Evolutionary conservation across 805 yeast species (phyloP).

Genomic region (Komagataella kurtzmanii): DNA sequence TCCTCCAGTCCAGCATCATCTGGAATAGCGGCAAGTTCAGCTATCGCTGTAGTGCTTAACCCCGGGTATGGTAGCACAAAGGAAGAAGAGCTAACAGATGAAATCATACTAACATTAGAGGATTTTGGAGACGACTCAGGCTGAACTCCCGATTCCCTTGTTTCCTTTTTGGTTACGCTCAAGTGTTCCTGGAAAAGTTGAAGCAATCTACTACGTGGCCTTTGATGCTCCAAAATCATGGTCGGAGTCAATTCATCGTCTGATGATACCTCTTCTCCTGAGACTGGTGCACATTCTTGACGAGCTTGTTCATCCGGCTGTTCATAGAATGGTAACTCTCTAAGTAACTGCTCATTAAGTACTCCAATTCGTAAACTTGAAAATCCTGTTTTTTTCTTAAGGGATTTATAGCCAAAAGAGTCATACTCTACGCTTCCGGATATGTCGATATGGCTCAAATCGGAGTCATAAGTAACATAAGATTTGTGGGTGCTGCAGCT

Average conservation of each 20-base stretch:
- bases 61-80: slow-evolving; percentile 29
- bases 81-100: slow-evolving; percentile 16
- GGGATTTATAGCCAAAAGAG: slow-evolving; percentile 11
- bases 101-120: not conserved
- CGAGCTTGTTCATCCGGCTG: not conserved
- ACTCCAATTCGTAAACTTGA: slow-evolving; percentile 27
- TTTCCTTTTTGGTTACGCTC: not conserved
- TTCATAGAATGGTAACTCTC: not conserved
- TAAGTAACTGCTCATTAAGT: not conserved
- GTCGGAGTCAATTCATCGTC: not conserved
- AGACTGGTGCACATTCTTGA: not conserved
- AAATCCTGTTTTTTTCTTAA: slow-evolving; percentile 36
- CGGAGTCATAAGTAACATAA: slow-evolving; percentile 49
- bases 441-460: slow-evolving; percentile 20
- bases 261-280: not conserved
- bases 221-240: not conserved
- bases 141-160: not conserved
- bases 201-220: not conserved
- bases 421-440: slow-evolving; percentile 9
- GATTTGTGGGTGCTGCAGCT: slow-evolving; percentile 31
- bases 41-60: slow-evolving; percentile 42
- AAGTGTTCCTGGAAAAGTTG: not conserved
- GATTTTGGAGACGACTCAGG: not conserved
- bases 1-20: slow-evolving; percentile 60
- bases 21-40: slow-evolving; percentile 73